These are phyloP conservation scores for Didymella pinodella DNA, from an alignment of 2,329 filamentous ascomycete genomes.

Conservation along the genomic window DNA sequence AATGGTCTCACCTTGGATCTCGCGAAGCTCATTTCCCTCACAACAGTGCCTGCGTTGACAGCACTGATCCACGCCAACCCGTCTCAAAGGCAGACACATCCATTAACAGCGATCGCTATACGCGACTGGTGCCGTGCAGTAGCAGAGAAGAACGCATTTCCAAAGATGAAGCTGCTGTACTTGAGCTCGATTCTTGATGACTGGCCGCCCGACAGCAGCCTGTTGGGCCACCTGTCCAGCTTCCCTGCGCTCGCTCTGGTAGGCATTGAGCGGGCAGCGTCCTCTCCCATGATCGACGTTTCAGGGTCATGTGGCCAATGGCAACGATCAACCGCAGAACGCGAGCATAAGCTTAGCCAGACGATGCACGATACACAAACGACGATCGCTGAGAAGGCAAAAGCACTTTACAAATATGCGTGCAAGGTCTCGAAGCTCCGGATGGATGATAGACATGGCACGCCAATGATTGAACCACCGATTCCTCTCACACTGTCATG, in stretches of 20 bases:
- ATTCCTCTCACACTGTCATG: slow-evolving; percentile 7
- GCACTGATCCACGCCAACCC: slow-evolving; percentile 1
- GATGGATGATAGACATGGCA: neutral
- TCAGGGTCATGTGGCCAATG: neutral
- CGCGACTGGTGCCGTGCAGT: slow-evolving; percentile 12
- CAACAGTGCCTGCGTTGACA: slow-evolving; percentile 1
- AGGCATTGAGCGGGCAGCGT: neutral
- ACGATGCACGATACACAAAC: neutral
- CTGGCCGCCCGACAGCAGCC: neutral
- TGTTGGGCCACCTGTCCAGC: neutral
- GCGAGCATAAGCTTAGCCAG: neutral
- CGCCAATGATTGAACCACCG: neutral
- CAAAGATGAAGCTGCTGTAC: slow-evolving; percentile 3
- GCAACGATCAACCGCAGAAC: neutral
- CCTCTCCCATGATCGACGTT: neutral
- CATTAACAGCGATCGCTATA: neutral
- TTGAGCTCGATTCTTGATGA: neutral
- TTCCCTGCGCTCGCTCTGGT: slow-evolving; percentile 3
- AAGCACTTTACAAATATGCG: neutral
- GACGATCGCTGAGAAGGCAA: slow-evolving; percentile 1
- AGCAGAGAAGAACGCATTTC: slow-evolving; percentile 4
- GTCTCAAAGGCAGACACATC: neutral
- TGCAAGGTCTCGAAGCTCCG: neutral
- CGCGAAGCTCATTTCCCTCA: slow-evolving; percentile 5
- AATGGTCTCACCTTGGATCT: slow-evolving; percentile 1